Percentiles rank a stretch among this genome's conserved stretches.
phyloP scores from a whole-genome alignment of 306 rosid species.

The Cyclanthera cordifolia region DNA sequence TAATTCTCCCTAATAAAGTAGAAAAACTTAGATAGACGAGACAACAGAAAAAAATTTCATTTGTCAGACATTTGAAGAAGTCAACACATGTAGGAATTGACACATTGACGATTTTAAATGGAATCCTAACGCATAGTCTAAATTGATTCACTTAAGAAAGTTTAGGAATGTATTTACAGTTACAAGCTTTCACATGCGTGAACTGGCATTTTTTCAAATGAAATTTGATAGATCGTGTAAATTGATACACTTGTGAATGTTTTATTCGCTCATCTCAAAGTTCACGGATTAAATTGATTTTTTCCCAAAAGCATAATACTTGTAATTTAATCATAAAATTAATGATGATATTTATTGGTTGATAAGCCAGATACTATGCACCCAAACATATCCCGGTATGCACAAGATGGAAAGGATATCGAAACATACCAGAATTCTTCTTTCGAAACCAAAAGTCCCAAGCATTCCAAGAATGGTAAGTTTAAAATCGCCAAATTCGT shows the following conservation, averaged over 20 bases:
- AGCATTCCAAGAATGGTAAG: slow-evolving; percentile 91
- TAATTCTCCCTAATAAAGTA: too few species aligned
- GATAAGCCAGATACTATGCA: neutral
- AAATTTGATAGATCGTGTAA: too few species aligned
- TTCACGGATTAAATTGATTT: too few species aligned
- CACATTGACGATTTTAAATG: neutral
- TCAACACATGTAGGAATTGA: neutral
- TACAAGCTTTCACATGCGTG: too few species aligned
- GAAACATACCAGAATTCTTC: slow-evolving; percentile 78
- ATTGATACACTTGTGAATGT: too few species aligned
- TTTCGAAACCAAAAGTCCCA: slow-evolving; percentile 86
- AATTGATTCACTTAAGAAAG: too few species aligned
- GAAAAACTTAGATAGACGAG: neutral
- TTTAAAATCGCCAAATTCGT: slow-evolving; percentile 93
- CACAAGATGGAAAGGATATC: neutral
- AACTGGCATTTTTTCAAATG: too few species aligned
- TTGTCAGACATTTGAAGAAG: neutral
- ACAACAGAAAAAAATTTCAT: neutral
- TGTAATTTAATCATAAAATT: neutral
- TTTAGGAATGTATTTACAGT: too few species aligned
- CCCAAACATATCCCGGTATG: neutral
- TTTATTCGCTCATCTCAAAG: too few species aligned
- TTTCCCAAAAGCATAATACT: too few species aligned
- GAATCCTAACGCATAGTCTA: neutral
- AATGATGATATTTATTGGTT: neutral